Evolutionary conservation across 371 early-diverging fungal species (phyloP), one percentile per base, ranked within the genome.

Genomic region (Mucor plumbeus): DNA sequence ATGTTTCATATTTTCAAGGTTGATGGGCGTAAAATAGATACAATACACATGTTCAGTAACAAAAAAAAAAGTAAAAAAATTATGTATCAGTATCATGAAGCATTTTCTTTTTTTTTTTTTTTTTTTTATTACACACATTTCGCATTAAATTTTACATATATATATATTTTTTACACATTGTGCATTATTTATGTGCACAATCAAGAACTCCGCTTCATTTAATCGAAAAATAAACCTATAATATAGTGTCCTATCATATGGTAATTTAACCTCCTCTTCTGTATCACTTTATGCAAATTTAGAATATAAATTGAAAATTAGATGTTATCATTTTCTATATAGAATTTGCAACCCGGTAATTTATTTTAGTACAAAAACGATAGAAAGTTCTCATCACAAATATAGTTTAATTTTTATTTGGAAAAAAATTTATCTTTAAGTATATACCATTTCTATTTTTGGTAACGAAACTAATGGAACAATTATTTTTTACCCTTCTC

Each of bases 401-500:
- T n/a, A 26, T 26, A 26, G 3, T 26, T 26, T 26, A 26, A 26
- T 26, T 26, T 26, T 26, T 26, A 26, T 26, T 26, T 1, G 26
- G 26, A 26, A 26, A 26, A 26, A 26, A 15, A 0, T 10, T 21
- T 53, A 53, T 6, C 53, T 21, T 19, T 31, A 9, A 53, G 11
- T 9, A 31, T 14, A 14, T 9, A 21, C 53, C 31, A 53, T 53
- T 0, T 53, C 53, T 53, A 53, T 14, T 26, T 53, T 21, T 53
- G 26, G 53, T 31, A 53, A 53, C 4, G 53, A 53, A 53, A 31
- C 4, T 11, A 10, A 4, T 31, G 7, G 53, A 53, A 53, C 31
- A 1, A 76, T 63, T 65, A 76, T 73, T 68, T 72, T 34, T 73
- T 73, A 14, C 39, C 38, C 70, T 89, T 89, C 69, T 85, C 84